Evolutionary conservation across 306 rosid species (phyloP), one percentile per base, ranked within the genome.

Genomic region (Glycine soja): DNA sequence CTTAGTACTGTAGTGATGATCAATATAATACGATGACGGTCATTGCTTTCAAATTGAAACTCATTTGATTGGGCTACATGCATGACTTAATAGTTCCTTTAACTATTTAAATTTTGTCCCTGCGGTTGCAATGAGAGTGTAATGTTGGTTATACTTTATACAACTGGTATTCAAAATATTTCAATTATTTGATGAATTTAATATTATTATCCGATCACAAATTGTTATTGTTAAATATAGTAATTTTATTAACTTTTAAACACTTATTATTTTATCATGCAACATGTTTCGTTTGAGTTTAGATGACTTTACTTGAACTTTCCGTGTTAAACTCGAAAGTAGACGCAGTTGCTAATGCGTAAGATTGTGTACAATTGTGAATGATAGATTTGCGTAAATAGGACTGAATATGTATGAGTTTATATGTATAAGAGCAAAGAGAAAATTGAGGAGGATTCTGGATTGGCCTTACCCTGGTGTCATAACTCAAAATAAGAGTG

Each of bases 401-500:
- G 75, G 62, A 18, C 51, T 47, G 50, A 14, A 63, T 24, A 24
- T 24, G 30, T 24, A 24, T 24, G 30, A 24, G 2, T 24, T 24
- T 24, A 24, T 76, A 15, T 11, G 70, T 68, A n/a, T 52, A 10
- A 7, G 30, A 24, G 65, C 24, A 13, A 61, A 48, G 54, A 62
- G 42, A 30, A 10, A 53, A 10, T 81, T 74, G 77, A 45, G 8
- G 4, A 57, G 71, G 14, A 70, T 51, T 70, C 40, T 51, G 72
- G 53, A 51, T 16, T 77, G 30, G 30, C 30, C 65, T 77, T 52
- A 19, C 74, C 43, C 43, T 4, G 38, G 38, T 34, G 38, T 70
- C 73, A 24, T 24, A 24, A 24, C 30, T 24, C 30, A 24, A 24
- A 24, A 24, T 24, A 24, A 24, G 30, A 24, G 30, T 24, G 30